phyloP scores from a whole-genome alignment of 1,284 basidiomycete genomes.

The Microbotryum silenes-acaulis region DNA sequence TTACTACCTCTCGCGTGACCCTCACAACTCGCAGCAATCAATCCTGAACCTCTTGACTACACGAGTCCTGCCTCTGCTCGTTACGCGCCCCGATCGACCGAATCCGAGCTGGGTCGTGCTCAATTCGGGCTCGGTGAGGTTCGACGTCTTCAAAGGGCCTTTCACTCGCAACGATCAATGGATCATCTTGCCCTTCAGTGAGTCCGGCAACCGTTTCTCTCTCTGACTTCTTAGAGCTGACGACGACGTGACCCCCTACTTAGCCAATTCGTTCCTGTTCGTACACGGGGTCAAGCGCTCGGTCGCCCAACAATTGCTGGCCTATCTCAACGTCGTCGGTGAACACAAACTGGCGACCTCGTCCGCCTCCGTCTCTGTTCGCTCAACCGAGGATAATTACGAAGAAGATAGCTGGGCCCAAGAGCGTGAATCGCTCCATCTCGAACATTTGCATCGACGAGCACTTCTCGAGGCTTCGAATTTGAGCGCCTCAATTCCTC shows the following conservation, averaged over 20 bases:
- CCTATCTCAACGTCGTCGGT: conserved; percentile 33
- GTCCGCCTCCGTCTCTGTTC: no score
- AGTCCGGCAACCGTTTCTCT: no score
- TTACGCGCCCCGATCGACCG: conserved; percentile 16
- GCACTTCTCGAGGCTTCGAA: background rate
- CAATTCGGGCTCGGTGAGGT: conserved; percentile 36
- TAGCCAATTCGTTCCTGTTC: conserved; percentile 29
- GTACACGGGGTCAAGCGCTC: conserved; percentile 20
- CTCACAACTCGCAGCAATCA: conserved; percentile 14
- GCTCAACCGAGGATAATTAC: no score
- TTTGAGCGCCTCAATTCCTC: background rate
- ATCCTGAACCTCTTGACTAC: conserved; percentile 29
- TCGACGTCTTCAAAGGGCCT: conserved; percentile 36
- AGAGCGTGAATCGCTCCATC: background rate
- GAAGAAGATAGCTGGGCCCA: no score
- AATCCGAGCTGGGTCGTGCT: conserved; percentile 25
- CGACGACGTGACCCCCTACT: background rate
- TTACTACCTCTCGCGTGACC: conserved; percentile 33
- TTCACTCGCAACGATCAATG: conserved; percentile 37
- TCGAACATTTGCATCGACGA: conserved; percentile 13
- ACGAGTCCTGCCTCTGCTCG: conserved; percentile 24
- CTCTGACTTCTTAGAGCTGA: no score
- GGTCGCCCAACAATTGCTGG: conserved; percentile 23
- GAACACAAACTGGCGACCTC: conserved; percentile 12
- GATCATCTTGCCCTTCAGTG: conserved; percentile 30